Evolutionary conservation across 2,329 filamentous ascomycete genomes (phyloP), one percentile per base, ranked within the genome.

Genomic region (Aspergillus viridinutans): DNA sequence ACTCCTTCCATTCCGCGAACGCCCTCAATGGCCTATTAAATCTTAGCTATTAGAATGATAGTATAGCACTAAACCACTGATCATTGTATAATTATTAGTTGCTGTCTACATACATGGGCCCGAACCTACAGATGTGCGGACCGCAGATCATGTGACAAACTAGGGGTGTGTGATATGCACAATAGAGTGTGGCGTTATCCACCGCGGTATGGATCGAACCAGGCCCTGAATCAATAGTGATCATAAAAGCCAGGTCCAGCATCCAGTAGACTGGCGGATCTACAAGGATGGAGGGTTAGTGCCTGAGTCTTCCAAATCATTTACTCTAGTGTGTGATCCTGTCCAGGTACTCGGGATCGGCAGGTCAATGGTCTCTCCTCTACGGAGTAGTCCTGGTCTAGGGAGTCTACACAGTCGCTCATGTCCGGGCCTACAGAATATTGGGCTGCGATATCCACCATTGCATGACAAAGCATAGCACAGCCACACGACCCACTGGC

Each of bases 221-320:
- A 12, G 9, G 28, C 28, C 10, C 28, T 29, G 35, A 38, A 12
- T 32, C 23, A n/a, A 35, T 54, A 23, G 40, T 38, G 14, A 55
- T 51, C 38, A 5, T n/a, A 5, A 10, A 50, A 42, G 17, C 26
- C 25, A 52, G 49, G n/a, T n/a, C 25, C 17, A 35, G 14, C 35
- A 26, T 23, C 9, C 20, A 20, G 20, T 12, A 29, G 32, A 14
- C 29, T 35, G 12, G 29, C 12, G 10, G 40, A 29, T 17, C 5
- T n/a, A 55, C 48, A n/a, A 59, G 49, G 40, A 60, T 55, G 49
- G 55, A 49, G 21, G 28, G 35, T 50, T 58, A 55, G 52, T 53
- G 32, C n/a, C 50, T 28, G 50, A 57, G 23, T 58, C 43, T 61
- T 61, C 56, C 56, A 61, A 61, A 56, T 58, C 56, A 45, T 57